Percentiles rank a stretch among this genome's conserved stretches.
phyloP scores from a whole-genome alignment of 2,329 filamentous ascomycete genomes.

The Myriosclerotinia duriaeana region DNA sequence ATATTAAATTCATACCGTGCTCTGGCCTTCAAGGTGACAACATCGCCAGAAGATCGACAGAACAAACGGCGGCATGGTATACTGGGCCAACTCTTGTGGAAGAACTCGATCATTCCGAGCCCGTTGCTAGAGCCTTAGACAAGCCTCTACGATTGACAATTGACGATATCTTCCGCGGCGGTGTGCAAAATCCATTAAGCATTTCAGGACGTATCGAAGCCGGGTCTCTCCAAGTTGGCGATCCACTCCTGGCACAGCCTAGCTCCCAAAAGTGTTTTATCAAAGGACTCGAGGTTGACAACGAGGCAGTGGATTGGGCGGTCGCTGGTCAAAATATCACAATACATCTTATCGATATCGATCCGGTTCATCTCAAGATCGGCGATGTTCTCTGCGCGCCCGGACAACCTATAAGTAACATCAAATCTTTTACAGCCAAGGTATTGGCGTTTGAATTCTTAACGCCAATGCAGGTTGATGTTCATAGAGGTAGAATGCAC shows the following conservation, averaged over 20 bases:
- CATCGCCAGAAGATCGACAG: constrained; percentile 60
- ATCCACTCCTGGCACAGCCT: constrained; percentile 76
- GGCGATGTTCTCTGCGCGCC: constrained; percentile 85
- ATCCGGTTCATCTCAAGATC: constrained; percentile 74
- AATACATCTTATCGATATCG: constrained; percentile 81
- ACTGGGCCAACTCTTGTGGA: constrained; percentile 74
- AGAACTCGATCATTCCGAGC: constrained; percentile 80
- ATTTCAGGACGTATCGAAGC: constrained; percentile 83
- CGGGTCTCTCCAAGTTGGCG: constrained; percentile 81
- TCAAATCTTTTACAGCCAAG: constrained; percentile 76
- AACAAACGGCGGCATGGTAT: constrained; percentile 72
- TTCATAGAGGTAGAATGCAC: constrained; percentile 83
- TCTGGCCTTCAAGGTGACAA: constrained; percentile 90
- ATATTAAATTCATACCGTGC: constrained; percentile 83
- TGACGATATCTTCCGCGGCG: constrained; percentile 79
- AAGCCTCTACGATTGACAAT: constrained; percentile 85
- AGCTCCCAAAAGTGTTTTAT: constrained; percentile 77
- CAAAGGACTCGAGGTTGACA: constrained; percentile 77
- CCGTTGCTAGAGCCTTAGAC: constrained; percentile 66
- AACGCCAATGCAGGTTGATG: constrained; percentile 83
- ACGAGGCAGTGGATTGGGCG: constrained; percentile 76
- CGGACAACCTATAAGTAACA: constrained; percentile 64
- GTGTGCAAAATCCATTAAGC: constrained; percentile 77
- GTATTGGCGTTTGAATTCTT: constrained; percentile 87
- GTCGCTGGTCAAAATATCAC: constrained; percentile 88